phyloP scores from a whole-genome alignment of 495 filamentous ascomycete genomes.

The Aspergillus carlsbadensis region DNA sequence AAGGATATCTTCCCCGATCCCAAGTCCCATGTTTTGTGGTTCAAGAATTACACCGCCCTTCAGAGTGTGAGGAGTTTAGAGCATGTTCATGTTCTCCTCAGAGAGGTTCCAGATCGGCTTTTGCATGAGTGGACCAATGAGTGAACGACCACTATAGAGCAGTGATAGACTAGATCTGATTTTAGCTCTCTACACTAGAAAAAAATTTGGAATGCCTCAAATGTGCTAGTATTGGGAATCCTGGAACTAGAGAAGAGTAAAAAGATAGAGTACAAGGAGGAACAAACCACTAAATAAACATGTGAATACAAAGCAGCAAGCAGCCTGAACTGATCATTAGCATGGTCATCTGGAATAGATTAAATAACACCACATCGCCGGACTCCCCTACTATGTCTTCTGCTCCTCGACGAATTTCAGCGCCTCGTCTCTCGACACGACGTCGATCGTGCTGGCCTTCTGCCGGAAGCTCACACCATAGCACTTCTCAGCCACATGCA shows the following conservation, averaged over 20 bases:
- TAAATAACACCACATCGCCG: not conserved
- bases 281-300: not conserved
- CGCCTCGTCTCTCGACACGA: slow-evolving; percentile 82
- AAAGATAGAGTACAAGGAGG: slow-evolving; percentile 14
- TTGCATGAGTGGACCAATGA: slow-evolving; percentile 61
- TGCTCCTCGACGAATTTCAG: slow-evolving; percentile 90
- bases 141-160: slow-evolving; percentile 1
- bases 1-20: slow-evolving; percentile 32
- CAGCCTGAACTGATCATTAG: slow-evolving; percentile 13
- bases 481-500: slow-evolving; percentile 93
- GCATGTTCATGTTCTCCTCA: slow-evolving; percentile 71
- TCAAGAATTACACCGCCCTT: slow-evolving; percentile 89
- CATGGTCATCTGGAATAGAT: slow-evolving; percentile 9
- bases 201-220: slow-evolving; percentile 4
- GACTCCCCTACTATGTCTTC: slow-evolving; percentile 42
- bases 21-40: slow-evolving; percentile 73
- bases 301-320: slow-evolving; percentile 1
- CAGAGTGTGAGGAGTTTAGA: slow-evolving; percentile 84
- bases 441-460: slow-evolving; percentile 90
- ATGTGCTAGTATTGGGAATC: slow-evolving; percentile 26
- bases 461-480: slow-evolving; percentile 94
- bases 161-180: not conserved
- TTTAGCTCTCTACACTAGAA: not conserved
- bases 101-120: slow-evolving; percentile 57
- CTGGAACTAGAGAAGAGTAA: slow-evolving; percentile 11